A percentile compares a stretch with the other conserved stretches of the same genome.
phyloP scores from a whole-genome alignment of 192 early-diverging fungal genomes.

The Backusella psychrophila region DNA sequence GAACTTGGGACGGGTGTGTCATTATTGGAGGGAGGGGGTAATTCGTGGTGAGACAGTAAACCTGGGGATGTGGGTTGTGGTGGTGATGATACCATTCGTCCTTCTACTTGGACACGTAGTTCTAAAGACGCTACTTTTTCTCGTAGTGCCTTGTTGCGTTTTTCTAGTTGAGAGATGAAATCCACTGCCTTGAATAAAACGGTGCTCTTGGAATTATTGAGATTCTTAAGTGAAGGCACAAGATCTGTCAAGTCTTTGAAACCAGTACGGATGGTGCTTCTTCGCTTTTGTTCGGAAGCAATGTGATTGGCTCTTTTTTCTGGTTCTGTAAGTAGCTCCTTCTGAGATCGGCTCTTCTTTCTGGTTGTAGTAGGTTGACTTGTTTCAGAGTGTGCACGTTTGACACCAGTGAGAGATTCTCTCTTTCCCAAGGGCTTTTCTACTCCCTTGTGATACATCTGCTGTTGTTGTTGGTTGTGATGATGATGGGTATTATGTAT shows the following conservation, averaged over 20 bases:
- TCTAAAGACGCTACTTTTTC: slow-evolving; percentile 26
- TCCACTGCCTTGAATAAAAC: slow-evolving; percentile 71
- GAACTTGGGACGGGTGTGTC: neutral
- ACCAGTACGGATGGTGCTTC: slow-evolving; percentile 75
- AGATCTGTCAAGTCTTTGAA: slow-evolving; percentile 91
- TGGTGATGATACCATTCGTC: neutral
- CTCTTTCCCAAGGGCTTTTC: neutral
- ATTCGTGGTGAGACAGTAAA: neutral
- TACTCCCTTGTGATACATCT: neutral
- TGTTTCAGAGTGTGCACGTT: neutral
- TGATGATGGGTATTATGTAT: neutral
- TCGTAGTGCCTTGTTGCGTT: slow-evolving; percentile 42
- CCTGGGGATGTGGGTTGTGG: neutral
- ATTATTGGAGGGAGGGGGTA: neutral
- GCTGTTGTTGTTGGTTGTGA: neutral
- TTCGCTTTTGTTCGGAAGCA: slow-evolving; percentile 71
- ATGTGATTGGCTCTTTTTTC: slow-evolving; percentile 78
- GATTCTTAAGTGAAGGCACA: slow-evolving; percentile 77
- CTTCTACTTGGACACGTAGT: slow-evolving; percentile 28
- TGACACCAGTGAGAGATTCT: neutral
- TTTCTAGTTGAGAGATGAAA: slow-evolving; percentile 63
- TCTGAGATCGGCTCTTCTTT: slow-evolving; percentile 35
- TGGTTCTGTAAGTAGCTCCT: slow-evolving; percentile 71
- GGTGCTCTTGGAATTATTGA: slow-evolving; percentile 66
- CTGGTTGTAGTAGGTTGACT: neutral